These are phyloP conservation scores for Peziza echinospora DNA, from an alignment of 495 filamentous ascomycete species.

Conservation along the genomic window DNA sequence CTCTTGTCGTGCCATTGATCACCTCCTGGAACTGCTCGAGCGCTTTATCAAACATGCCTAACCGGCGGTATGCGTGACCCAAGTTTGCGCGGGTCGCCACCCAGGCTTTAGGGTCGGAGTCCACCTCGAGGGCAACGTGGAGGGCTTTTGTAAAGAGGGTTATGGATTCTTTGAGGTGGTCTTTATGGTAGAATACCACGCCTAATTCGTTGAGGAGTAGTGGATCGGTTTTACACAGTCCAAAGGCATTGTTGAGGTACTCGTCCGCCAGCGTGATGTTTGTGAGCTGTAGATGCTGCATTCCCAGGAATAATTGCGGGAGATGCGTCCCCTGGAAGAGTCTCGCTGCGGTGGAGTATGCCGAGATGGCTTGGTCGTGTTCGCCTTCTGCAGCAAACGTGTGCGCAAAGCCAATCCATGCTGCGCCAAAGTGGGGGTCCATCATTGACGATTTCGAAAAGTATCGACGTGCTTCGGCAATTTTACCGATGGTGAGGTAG, in stretches of 20 bases:
- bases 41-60: slow-evolving; percentile 46
- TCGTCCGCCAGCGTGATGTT: slow-evolving; percentile 92
- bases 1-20: slow-evolving; percentile 49
- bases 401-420: slow-evolving; percentile 98
- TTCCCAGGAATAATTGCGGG: slow-evolving; percentile 87
- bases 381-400: slow-evolving; percentile 99
- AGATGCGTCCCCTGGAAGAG: slow-evolving; percentile 95
- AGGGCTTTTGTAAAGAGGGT: slow-evolving; percentile 55
- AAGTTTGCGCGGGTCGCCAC: slow-evolving; percentile 72
- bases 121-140: slow-evolving; percentile 51
- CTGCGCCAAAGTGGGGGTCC: slow-evolving; percentile 91
- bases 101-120: slow-evolving; percentile 65
- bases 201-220: slow-evolving; percentile 88
- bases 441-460: slow-evolving; percentile 95
- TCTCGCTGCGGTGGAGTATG: slow-evolving; percentile 86
- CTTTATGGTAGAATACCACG: slow-evolving; percentile 82
- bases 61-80: slow-evolving; percentile 61
- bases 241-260: slow-evolving; percentile 73
- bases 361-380: slow-evolving; percentile 94
- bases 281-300: slow-evolving; percentile 92
- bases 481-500: slow-evolving; percentile 71
- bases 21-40: slow-evolving; percentile 65
- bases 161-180: slow-evolving; percentile 48
- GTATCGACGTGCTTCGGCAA: slow-evolving; percentile 81
- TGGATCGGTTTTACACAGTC: slow-evolving; percentile 55